Base-by-base conservation (phyloP, 371 early-diverging fungal species). In the Mortierella sp. region DNA sequence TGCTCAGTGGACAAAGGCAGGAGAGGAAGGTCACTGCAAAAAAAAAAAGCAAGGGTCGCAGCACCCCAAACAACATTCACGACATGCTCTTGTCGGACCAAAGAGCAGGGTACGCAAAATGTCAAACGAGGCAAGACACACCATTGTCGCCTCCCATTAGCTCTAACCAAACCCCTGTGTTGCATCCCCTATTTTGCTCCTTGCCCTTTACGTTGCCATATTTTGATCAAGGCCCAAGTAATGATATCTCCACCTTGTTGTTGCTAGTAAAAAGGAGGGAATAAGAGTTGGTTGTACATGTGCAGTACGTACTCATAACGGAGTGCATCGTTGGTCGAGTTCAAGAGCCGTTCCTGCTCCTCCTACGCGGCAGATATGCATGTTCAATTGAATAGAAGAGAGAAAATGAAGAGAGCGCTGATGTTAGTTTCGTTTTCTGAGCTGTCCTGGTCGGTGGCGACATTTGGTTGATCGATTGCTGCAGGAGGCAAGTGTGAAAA, bases 301-400 rank as follows among this genome's bases (percentile, higher is more conserved):
- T 32, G 16, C 21, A 51, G 51, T 51, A 54, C 82, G 65, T 78
- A 82, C 82, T 78, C 73, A 75, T 82, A 78, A 65, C 49, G 68
- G 24, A 43, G 63, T 51, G 72, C 56, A 43, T 82, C 75, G 27
- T 14, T 72, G 43, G 11, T 60, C 32, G 60, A 72, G 56, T 73
- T 68, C 72, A 82, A 41, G 29, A 82, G 82, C 46, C 73, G 72
- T 56, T 48, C 21, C 63, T 55, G 75, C 24, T 82, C 82, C 54
- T 82, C 75, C 82, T 82, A 75, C 41, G 68, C 68, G 68, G 24
- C 18, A 18, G 24, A 63, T 63, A 63, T 63, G 18, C 63, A 63
- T 14, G 38, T 35, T 35, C 63, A 63, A 35, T 63, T 63, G 63
- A 63, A 32, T 6, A 14, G 16, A 60, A 65, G 32, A 63, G 35